These are phyloP conservation scores for Cercospora zeae-maydis DNA, from an alignment of 2,329 filamentous ascomycete species.

Conservation along the genomic window DNA sequence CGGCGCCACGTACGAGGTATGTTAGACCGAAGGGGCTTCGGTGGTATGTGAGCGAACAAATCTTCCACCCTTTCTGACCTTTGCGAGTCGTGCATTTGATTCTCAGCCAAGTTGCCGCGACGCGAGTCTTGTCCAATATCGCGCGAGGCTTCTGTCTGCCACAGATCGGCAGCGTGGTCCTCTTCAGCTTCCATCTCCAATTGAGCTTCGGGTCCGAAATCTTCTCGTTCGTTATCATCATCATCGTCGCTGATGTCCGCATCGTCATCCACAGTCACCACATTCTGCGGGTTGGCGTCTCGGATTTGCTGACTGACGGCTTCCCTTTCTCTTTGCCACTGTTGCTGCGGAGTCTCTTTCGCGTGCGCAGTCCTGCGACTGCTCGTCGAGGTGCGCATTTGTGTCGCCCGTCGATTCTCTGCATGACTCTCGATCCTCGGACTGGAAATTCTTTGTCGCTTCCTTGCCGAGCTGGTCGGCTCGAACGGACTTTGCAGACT, in stretches of 20 bases:
- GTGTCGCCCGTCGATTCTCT: background rate
- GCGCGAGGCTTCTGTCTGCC: constrained; percentile 48
- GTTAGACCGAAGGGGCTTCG: constrained; percentile 39
- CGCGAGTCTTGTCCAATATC: constrained; percentile 25
- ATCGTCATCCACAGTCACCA: constrained; percentile 25
- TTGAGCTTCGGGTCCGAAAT: constrained; percentile 9
- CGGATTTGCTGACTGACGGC: constrained; percentile 24
- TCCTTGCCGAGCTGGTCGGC: constrained; percentile 14
- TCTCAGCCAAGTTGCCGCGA: background rate
- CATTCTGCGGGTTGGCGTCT: constrained; percentile 18
- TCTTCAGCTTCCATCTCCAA: background rate
- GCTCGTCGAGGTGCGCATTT: background rate
- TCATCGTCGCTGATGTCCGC: constrained; percentile 13
- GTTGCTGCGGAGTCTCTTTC: background rate
- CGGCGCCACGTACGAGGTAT: constrained; percentile 44
- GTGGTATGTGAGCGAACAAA: constrained; percentile 35
- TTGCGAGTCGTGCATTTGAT: constrained; percentile 5
- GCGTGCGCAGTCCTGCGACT: background rate
- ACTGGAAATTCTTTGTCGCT: constrained; percentile 9
- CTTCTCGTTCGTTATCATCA: constrained; percentile 18
- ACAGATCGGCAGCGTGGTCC: constrained; percentile 39
- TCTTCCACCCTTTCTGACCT: constrained; percentile 33
- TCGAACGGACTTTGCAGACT: constrained; percentile 11
- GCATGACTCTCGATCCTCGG: constrained; percentile 18
- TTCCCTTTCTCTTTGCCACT: constrained; percentile 23